Percentiles rank a stretch among this genome's conserved stretches.
Conservation (phyloP, 116 monocot genomes). For the Posidonia oceanica region DNA sequence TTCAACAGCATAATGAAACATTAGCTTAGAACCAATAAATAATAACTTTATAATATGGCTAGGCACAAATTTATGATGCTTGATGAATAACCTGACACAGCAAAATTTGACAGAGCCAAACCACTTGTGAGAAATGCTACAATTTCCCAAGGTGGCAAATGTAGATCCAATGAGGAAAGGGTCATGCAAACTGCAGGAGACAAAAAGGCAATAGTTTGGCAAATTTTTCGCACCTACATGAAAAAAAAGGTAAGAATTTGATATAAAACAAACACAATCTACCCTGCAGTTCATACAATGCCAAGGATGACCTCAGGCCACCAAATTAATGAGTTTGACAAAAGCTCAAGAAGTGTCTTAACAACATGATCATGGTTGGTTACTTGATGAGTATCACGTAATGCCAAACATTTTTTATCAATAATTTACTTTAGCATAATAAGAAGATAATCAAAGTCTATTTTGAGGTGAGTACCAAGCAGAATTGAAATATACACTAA, state of each 20-base stretch:
- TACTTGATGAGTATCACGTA: too few species aligned
- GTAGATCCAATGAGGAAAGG: conserved; percentile 89
- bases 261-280: not conserved
- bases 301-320: too few species aligned
- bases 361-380: too few species aligned
- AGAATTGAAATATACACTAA: too few species aligned
- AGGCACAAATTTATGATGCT: not conserved
- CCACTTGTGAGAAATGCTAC: conserved; percentile 76
- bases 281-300: too few species aligned
- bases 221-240: conserved; percentile 91
- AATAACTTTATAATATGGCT: not conserved
- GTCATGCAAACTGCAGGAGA: conserved; percentile 95
- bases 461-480: too few species aligned
- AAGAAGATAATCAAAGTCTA: too few species aligned
- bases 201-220: conserved; percentile 93
- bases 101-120: conserved; percentile 85
- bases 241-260: not conserved
- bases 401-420: too few species aligned
- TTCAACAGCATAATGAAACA: not conserved
- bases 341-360: too few species aligned
- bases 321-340: too few species aligned
- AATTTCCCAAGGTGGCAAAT: conserved; percentile 77
- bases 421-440: too few species aligned
- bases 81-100: conserved; percentile 59
- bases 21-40: not conserved